Conservation (phyloP, 1,284 basidiomycete genomes). For the Kwoniella shivajii region DNA sequence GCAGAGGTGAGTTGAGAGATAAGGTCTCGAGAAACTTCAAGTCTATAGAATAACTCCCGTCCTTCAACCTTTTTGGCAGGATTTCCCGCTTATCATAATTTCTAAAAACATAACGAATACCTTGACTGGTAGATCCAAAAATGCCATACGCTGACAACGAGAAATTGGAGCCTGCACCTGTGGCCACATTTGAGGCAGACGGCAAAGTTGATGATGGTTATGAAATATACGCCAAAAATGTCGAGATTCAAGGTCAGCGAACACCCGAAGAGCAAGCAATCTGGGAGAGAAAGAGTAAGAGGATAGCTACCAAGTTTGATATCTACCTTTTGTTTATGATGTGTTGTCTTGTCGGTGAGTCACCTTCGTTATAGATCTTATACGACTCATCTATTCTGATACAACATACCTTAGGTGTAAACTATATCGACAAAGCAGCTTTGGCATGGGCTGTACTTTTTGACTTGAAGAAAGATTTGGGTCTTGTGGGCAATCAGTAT, state of each 20-base stretch:
- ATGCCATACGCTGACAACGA: conserved; percentile 1
- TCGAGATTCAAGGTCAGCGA: conserved; percentile 7
- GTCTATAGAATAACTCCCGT: too few relatives aligned
- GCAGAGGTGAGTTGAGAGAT: too few relatives aligned
- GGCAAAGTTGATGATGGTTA: conserved; percentile 17
- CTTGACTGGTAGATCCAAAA: background rate
- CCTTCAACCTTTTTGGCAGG: background rate
- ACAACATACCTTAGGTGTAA: conserved; percentile 14
- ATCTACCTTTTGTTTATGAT: conserved; percentile 14
- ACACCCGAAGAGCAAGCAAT: conserved; percentile 10
- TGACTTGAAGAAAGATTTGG: conserved; percentile 13
- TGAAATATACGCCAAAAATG: conserved; percentile 15
- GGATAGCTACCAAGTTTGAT: conserved; percentile 17
- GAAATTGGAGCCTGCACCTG: background rate
- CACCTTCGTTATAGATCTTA: too few relatives aligned
- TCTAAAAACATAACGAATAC: background rate
- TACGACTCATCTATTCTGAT: too few relatives aligned
- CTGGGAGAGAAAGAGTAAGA: conserved; percentile 17
- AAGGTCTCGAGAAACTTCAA: too few relatives aligned
- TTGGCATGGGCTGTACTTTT: conserved; percentile 21
- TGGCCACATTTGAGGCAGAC: background rate
- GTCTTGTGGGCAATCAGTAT: conserved; percentile 20
- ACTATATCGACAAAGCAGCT: conserved; percentile 20
- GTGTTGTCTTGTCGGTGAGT: conserved; percentile 20
- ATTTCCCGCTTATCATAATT: background rate